Evolutionary conservation across 2,329 filamentous ascomycete genomes (phyloP), one percentile per base, ranked within the genome.

Genomic region (Fusarium fujikuroi): DNA sequence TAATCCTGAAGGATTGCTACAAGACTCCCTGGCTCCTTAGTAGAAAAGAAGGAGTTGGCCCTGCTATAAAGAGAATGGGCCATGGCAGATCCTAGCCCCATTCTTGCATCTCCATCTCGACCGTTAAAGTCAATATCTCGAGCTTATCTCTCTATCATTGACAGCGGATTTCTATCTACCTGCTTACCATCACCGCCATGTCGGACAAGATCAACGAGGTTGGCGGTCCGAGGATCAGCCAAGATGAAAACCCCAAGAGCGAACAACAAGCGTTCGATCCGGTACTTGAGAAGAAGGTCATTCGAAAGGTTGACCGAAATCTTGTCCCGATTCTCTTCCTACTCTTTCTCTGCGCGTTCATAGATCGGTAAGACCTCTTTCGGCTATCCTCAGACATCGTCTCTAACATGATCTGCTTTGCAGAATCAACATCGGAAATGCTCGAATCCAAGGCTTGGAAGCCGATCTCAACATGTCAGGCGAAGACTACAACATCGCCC

Each of bases 321-420:
- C 44, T 47, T n/a, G 44, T 47, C 25, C 44, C 44, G 0, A 47
- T 47, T 19, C 44, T 47, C 44, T 47, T 47, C 44, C 4, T 47
- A 1, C 44, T 47, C 4, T 47, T 47, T 2, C 44, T 47, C 14
- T 47, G 44, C 14, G 44, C 44, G 0, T 47, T 47, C 25, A 47
- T 47, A 16, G 44, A 47, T n/a, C 19, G 44, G 44, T 47, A 11
- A 30, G 25, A 16, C 9, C 19, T 30, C 3, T 4, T 16, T 9
- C 9, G 9, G 0, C 6, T 11, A 11, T 6, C 1, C 4, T n/a
- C 19, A 11, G 4, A 0, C 14, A 30, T n/a, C 0, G 5, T n/a
- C 4, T 8, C 44, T 47, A 47, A 47, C 2, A 47, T 47, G 44
- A n/a, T 16, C 9, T n/a, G 7, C n/a, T 11, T 11, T 16, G 19